Base-by-base conservation (phyloP, 1,139 yeast species). In the Wickerhamomyces sp. region DNA sequence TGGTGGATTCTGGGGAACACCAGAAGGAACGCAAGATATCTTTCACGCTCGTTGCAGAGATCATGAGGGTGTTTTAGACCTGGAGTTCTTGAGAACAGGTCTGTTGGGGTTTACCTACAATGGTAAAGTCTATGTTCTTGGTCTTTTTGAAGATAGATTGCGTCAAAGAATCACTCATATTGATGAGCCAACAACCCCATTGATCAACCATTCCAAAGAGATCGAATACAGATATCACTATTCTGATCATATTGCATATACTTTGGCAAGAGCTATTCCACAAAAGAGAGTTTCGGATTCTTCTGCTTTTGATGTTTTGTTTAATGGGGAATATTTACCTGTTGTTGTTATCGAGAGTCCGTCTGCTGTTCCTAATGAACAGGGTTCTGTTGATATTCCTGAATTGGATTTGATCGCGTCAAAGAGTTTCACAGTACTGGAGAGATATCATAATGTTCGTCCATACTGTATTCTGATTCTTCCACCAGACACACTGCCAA, bases 51-150 rank as follows among this genome's bases (percentile, higher is more conserved):
- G 75, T 42, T 83, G 94, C 51, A 66, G 75, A 23, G 89, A 81
- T 46, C 78, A 80, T 27, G 71, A 72, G 43, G 89, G 91, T 0
- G 61, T 68, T 3, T 56, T 83, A 15, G 87, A 82, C 42, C 68
- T 79, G 69, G 93, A 83, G 44, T 91, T 89, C 55, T 67, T 93
- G 35, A 70, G 98, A 48, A 91, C 98, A 0, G 96, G 96, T 2
- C 58, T 91, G 16, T 68, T 91, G 31, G 99, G 99, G 0, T 91
- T 91, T 56, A 74, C 87, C 1, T 82, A 72, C 48, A 77, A 84
- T 42, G 97, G 96, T 8, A 87, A 85, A 51, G 82, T 93, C 0
- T 91, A 82, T 52, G 83, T 91, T 2, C 63, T 91, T 28, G 97
- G 98, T 0, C 65, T 87, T 26, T 87, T 88, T 49, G 98, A 91